Evolutionary conservation across 306 rosid species (phyloP).

Genomic region (Castanospermum australe): DNA sequence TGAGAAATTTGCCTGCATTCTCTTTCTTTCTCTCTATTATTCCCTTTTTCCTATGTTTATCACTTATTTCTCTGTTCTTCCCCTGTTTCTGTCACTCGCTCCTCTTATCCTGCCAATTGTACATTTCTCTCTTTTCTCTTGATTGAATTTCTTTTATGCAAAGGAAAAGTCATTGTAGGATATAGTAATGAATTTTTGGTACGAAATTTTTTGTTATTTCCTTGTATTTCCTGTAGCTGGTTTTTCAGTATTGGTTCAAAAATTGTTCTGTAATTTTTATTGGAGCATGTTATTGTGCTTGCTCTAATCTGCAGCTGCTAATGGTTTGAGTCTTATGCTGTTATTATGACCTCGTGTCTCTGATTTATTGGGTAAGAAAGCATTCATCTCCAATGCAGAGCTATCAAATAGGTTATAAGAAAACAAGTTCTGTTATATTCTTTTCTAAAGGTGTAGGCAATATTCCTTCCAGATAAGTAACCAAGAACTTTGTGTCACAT

Average conservation of each 20-base stretch:
- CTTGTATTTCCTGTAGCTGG: neutral
- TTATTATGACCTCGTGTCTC: neutral
- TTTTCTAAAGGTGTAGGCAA: conserved; percentile 2
- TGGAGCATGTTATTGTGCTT: neutral
- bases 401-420: neutral
- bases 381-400: neutral
- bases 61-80: too few species aligned
- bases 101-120: neutral
- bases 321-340: neutral
- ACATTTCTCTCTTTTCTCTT: neutral
- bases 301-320: neutral
- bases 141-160: neutral
- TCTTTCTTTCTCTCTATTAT: too few species aligned
- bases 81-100: neutral
- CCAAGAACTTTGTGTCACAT: neutral
- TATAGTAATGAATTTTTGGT: neutral
- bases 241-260: neutral
- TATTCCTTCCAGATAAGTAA: neutral
- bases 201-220: neutral
- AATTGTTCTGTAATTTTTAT: neutral
- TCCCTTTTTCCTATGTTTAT: too few species aligned
- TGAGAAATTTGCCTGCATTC: too few species aligned
- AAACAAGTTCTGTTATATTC: neutral
- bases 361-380: neutral
- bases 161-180: neutral